Evolutionary conservation across 2,329 filamentous ascomycete species (phyloP).

Genomic region (Teratosphaeria epicoccoides): DNA sequence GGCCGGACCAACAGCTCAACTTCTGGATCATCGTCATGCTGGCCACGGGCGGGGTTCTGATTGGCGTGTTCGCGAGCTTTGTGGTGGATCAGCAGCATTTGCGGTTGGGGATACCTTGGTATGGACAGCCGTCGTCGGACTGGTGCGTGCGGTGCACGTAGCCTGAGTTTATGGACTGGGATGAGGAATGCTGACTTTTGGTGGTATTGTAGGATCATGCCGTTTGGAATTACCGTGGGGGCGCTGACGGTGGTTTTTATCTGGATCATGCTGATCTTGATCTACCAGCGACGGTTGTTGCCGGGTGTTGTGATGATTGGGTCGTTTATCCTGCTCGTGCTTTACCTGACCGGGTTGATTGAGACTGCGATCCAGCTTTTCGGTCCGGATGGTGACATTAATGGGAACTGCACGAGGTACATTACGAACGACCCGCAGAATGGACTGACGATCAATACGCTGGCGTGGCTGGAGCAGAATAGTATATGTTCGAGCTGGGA

Average conservation of each 20-base stretch:
- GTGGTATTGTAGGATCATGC: conserved; percentile 47
- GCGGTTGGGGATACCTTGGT: conserved; percentile 50
- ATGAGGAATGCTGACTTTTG: conserved; percentile 1
- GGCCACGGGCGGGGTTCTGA: conserved; percentile 44
- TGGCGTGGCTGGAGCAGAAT: conserved; percentile 53
- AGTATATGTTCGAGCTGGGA: conserved; percentile 56
- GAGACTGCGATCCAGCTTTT: conserved; percentile 54
- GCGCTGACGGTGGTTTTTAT: conserved; percentile 49
- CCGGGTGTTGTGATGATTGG: conserved; percentile 50
- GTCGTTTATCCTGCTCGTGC: conserved; percentile 50
- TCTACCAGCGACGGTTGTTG: conserved; percentile 45
- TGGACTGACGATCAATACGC: conserved; percentile 43
- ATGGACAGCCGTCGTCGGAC: conserved; percentile 12
- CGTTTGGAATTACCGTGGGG: conserved; percentile 50
- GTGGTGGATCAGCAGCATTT: conserved; percentile 48
- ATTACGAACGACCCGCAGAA: conserved; percentile 39
- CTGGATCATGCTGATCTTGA: conserved; percentile 46
- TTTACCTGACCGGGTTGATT: conserved; percentile 52
- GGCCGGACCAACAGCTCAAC: conserved; percentile 55
- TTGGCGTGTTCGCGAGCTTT: conserved; percentile 52
- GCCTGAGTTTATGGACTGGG: no score
- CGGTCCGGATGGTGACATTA: conserved; percentile 45
- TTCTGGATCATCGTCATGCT: conserved; percentile 55
- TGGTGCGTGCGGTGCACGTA: background rate
- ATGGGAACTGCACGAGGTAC: conserved; percentile 48